Conservation (phyloP, 805 yeast species). For the Pichia cabralensis region DNA sequence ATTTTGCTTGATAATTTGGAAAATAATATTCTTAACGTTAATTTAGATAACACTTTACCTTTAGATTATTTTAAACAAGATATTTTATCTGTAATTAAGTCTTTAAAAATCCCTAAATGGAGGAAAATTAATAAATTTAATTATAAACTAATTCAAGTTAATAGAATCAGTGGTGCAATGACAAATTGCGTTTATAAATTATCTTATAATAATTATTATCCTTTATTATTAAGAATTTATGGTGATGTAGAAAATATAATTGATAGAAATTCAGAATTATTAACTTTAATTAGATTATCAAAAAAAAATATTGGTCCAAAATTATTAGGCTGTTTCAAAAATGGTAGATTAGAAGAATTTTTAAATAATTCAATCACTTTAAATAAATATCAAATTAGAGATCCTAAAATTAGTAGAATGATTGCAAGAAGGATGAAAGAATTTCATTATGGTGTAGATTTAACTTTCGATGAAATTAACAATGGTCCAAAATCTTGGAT, state of each 20-base stretch:
- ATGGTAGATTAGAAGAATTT: slow-evolving; percentile 93
- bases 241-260: slow-evolving; percentile 84
- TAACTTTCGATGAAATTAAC: slow-evolving; percentile 45
- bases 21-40: slow-evolving; percentile 35
- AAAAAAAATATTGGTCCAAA: slow-evolving; percentile 78
- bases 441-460: slow-evolving; percentile 68
- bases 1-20: too few relatives aligned
- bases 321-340: slow-evolving; percentile 77
- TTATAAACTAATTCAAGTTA: slow-evolving; percentile 38
- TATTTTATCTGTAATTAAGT: slow-evolving; percentile 51
- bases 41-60: slow-evolving; percentile 70
- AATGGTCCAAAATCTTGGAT: slow-evolving; percentile 64
- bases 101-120: slow-evolving; percentile 73
- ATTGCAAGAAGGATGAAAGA: slow-evolving; percentile 97
- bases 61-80: slow-evolving; percentile 79
- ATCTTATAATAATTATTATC: slow-evolving; percentile 33
- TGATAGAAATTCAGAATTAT: slow-evolving; percentile 75
- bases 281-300: slow-evolving; percentile 63
- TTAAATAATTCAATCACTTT: slow-evolving; percentile 74
- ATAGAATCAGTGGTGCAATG: slow-evolving; percentile 82
- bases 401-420: slow-evolving; percentile 65
- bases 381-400: slow-evolving; percentile 61
- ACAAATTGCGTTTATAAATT: slow-evolving; percentile 84
- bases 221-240: slow-evolving; percentile 69
- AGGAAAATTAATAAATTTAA: slow-evolving; percentile 36